Base-by-base conservation (phyloP, 768 basidiomycete species). In the Cubamyces sp. region DNA sequence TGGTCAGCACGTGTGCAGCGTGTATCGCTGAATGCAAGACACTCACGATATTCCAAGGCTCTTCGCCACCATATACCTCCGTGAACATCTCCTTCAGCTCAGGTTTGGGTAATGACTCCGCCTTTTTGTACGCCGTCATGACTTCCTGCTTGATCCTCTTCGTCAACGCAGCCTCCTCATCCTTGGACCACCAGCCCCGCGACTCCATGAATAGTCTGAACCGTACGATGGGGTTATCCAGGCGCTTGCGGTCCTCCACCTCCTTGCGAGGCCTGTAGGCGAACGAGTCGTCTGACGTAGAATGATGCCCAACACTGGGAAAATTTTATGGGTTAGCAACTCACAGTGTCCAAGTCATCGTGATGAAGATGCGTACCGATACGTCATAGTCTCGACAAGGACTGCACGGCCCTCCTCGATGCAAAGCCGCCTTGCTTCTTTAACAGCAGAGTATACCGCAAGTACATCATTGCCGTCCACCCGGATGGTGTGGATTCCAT, bases 381-480 rank as follows among this genome's bases (percentile, higher is more conserved):
- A 96, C 8, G 89, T 90, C 93, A 96, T 96, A 6, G 92, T 90
- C 74, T 95, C 93, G 49, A 94, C 81, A 12, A 95, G 77, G 0
- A 95, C 92, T 19, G 91, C 92, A 39, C 92, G 85, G 11, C 90
- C 86, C 61, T 89, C 85, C 68, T 91, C 87, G 28, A 93, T 79
- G 72, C 90, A 92, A 49, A 86, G 79, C 60, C 77, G 77, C 48
- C 92, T 77, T 8, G 87, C 92, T 69, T 92, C 91, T 60, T 82
- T 83, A 16, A 91, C 84, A 3, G 88, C 91, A 19, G 78, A 78
- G 28, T 91, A 78, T 2, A 98, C 93, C 1, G 95, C 95, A 1
- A 97, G 80, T 28, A 93, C 76, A 71, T 98, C 95, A 71, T 98
- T 96, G 8, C 96, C 96, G 68, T 98, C 95, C 3, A 98, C 96